phyloP scores from a whole-genome alignment of 2,329 filamentous ascomycete species.

The Ophiocordyceps camponoti-saundersi region DNA sequence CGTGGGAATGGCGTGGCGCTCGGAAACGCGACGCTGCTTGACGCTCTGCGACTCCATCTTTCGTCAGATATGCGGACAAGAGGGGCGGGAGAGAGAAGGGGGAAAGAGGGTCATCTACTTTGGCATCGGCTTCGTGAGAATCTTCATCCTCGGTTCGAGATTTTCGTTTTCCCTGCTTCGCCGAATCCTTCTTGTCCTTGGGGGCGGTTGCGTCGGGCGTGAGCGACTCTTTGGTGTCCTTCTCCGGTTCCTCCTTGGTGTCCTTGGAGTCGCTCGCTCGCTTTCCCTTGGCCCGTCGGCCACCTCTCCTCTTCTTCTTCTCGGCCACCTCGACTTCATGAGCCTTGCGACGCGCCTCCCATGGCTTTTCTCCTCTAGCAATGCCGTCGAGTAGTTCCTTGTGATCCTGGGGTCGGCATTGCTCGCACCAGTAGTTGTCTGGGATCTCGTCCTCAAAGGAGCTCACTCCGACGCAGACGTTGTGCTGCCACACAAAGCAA shows the following conservation, averaged over 20 bases:
- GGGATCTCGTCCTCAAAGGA: conserved; percentile 63
- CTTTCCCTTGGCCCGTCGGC: conserved; percentile 48
- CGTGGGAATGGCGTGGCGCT: conserved; percentile 22
- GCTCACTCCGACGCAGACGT: conserved; percentile 79
- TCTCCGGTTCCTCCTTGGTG: conserved; percentile 38
- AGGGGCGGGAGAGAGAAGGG: background rate
- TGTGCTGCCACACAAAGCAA: conserved; percentile 93
- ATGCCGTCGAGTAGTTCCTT: conserved; percentile 65
- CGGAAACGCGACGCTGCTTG: conserved; percentile 36
- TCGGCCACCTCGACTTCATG: conserved; percentile 47
- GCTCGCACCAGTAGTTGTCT: conserved; percentile 82
- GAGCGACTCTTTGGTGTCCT: conserved; percentile 23
- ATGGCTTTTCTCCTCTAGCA: conserved; percentile 65
- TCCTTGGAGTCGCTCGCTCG: conserved; percentile 42
- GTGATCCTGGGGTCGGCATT: conserved; percentile 74
- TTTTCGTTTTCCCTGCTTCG: conserved; percentile 38
- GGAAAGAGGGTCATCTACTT: conserved; percentile 22
- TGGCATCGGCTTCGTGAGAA: conserved; percentile 31
- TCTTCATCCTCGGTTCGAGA: conserved; percentile 25
- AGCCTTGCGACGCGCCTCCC: conserved; percentile 53
- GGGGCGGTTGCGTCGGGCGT: conserved; percentile 17
- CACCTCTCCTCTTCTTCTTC: conserved; percentile 37
- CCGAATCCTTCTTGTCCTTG: conserved; percentile 30
- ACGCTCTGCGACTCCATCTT: conserved; percentile 14
- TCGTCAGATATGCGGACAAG: background rate